Base-by-base conservation (phyloP, 73 alveolate species). In the Paramecium primaurelia region DNA sequence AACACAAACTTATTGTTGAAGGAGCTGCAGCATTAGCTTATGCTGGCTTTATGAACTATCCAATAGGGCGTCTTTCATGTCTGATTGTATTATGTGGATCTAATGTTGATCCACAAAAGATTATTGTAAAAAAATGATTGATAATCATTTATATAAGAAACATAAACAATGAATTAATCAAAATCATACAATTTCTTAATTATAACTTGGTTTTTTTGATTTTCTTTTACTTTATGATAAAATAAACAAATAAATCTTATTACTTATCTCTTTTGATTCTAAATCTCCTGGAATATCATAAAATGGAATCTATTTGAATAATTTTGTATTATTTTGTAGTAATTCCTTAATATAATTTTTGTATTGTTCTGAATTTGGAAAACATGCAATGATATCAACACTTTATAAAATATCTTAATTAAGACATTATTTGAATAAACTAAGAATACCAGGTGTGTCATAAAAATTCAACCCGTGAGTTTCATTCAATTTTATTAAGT, bases 1-100 rank as follows among this genome's bases (percentile, higher is more conserved):
- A 80, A 6, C 91, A 80, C 22, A 80, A 80, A 80, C 32, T 80
- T 26, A 14, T 80, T 8, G 77, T 45, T 9, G 77, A 80, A 80
- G 75, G 77, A 45, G 71, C 91, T 44, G 91, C 89, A 42, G 77
- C 75, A 25, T 32, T 80, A 58, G 91, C 91, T 45, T 80, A 45
- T 26, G 91, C 75, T 80, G 91, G 77, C 34, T 80, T 34, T 16
- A 8, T 32, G 47, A 20, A 45, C 6, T 80, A 80, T 80, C 22
- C 22, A 6, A 80, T 45, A 38, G 22, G 49, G 8, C 49, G 36
- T 80, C 32, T 9, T 25, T n/a, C 71, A 12, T 18, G 75, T 45
- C 7, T 47, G 12, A 49, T 49, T 26, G 28, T 80, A 80, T 49
- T 80, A 49, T 80, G 91, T 80, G 91, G 91, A 45, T 25, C 64